phyloP scores from a whole-genome alignment of 345 rosid species.

The Salix viminalis region DNA sequence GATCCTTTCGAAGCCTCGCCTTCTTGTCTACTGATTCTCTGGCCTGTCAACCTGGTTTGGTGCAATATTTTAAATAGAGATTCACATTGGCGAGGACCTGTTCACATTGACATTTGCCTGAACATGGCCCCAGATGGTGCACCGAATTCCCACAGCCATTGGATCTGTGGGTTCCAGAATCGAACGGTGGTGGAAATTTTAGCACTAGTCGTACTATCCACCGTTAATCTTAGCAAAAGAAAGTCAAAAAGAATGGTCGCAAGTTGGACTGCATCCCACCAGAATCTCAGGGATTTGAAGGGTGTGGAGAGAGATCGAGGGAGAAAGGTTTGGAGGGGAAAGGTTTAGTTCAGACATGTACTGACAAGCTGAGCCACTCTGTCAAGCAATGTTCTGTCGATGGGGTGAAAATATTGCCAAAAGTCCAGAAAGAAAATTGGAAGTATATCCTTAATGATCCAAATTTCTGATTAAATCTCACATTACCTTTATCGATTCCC shows the following conservation, averaged over 20 bases:
- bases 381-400: not conserved
- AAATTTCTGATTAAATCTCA: constrained; percentile 13
- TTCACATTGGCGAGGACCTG: not conserved
- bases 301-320: not conserved
- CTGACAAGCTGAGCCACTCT: not conserved
- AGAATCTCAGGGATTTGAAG: not conserved
- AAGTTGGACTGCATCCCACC: not conserved
- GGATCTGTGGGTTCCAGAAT: not conserved
- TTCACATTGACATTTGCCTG: not conserved
- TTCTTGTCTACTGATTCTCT: not conserved
- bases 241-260: not conserved
- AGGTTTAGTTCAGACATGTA: not conserved
- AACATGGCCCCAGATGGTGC: not conserved
- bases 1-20: not conserved
- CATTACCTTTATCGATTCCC: constrained; percentile 36
- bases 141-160: not conserved
- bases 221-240: not conserved
- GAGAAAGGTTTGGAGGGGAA: not conserved
- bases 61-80: not conserved
- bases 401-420: not conserved
- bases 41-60: not conserved
- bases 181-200: not conserved
- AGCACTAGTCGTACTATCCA: not conserved
- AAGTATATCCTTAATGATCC: constrained; percentile 30
- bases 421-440: not conserved